Base-by-base conservation (phyloP, 148 eudicot genomes). In the Cornus kousa region DNA sequence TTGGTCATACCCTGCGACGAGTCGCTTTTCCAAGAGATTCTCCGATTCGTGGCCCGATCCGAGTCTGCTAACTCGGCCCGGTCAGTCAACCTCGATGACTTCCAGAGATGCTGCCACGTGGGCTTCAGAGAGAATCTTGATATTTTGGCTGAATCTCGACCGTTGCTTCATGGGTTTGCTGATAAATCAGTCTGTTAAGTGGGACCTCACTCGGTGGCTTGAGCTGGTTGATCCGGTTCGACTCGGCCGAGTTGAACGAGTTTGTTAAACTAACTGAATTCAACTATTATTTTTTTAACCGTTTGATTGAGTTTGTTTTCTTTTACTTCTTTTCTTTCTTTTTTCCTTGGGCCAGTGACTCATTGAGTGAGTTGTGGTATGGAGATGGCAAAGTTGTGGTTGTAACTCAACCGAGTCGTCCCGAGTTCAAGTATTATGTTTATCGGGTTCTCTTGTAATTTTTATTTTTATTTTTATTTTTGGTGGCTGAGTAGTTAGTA, bases 1-100 rank as follows among this genome's bases (percentile, higher is more conserved):
- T n/a, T 86, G 16, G 69, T 46, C 71, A 72, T 86, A 4, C 88
- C 88, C 12, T 86, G 88, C 50, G 86, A 86, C 37, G 88, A 86
- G 77, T 66, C 82, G 14, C 23, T 74, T 55, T 86, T 86, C 78
- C 73, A 80, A 22, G 88, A 83, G 72, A 75, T 80, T 32, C 80
- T 86, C 40, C 74, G 78, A 24, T 28, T 46, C 65, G 78, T 86
- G 9, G 59, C 88, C 35, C 79, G 62, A 10, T 24, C 76, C 48
- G 83, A 77, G 5, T 50, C 77, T 13, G 3, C 23, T 10, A 70
- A 59, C 74, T 62, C 80, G 37, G 79, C 10, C 48, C 70, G 68
- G 48, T n/a, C 68, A n/a, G 37, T 43, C 32, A 57, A 77, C 17
- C 74, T 79, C 50, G 85, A 70, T 57, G 82, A 79, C 12, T 67